phyloP scores from a whole-genome alignment of 75 land plant genomes.

The Adiantum capillusveneris region DNA sequence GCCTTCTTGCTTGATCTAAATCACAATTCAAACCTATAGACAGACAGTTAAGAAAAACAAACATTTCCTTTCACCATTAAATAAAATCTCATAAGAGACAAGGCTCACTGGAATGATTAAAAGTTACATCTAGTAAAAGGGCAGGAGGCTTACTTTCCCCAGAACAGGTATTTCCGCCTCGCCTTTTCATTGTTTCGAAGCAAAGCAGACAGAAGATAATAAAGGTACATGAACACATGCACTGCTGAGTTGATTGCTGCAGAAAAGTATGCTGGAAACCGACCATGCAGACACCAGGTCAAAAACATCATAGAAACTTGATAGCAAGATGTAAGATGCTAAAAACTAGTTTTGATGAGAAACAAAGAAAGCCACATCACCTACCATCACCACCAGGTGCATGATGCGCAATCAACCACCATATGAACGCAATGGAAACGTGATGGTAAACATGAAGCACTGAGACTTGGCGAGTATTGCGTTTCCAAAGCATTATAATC shows the following conservation, averaged over 20 bases:
- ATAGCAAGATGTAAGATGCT: background rate
- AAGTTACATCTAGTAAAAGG: too few species aligned
- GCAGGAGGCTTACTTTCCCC: slow-evolving; percentile 31
- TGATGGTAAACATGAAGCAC: slow-evolving; percentile 39
- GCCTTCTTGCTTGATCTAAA: too few species aligned
- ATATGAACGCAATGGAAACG: slow-evolving; percentile 31
- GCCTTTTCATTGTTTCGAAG: slow-evolving; percentile 21
- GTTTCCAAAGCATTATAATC: slow-evolving; percentile 35
- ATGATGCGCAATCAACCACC: slow-evolving; percentile 39
- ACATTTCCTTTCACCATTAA: too few species aligned
- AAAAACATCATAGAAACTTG: slow-evolving; percentile 7
- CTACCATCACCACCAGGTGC: slow-evolving; percentile 48
- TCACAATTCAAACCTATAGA: too few species aligned
- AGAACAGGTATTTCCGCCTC: slow-evolving; percentile 37
- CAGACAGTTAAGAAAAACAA: too few species aligned
- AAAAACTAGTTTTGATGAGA: too few species aligned
- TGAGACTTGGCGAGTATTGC: slow-evolving; percentile 25
- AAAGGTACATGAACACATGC: slow-evolving; percentile 40
- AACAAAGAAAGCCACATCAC: background rate
- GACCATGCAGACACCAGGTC: slow-evolving; percentile 1
- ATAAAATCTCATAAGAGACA: too few species aligned
- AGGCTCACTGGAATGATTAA: too few species aligned
- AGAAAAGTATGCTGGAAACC: slow-evolving; percentile 39
- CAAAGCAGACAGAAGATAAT: slow-evolving; percentile 33
- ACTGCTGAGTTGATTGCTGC: slow-evolving; percentile 42